Evolutionary conservation across 495 filamentous ascomycete species (phyloP), one percentile per base, ranked within the genome.

Genomic region (Daldinia caldariorum): DNA sequence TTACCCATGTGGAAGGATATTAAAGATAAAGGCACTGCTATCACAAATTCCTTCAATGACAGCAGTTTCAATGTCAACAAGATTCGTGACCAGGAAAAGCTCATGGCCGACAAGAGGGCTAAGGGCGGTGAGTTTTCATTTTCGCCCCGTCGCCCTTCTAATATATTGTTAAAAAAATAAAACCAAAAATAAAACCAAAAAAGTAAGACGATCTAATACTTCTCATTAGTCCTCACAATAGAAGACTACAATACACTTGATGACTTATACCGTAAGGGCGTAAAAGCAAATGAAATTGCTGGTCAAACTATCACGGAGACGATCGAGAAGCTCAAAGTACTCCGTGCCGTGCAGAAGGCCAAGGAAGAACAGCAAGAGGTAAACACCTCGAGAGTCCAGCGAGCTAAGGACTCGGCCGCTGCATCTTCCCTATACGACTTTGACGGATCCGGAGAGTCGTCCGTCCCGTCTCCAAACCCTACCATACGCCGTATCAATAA

Each of bases 381-480:
- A 67, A 81, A 66, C 56, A 78, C 26, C 58, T 79, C 66, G 61
- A 79, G 61, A 54, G 50, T 34, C 43, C 76, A 57, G 76, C 78
- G 56, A 68, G 61, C 45, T 58, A 81, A 60, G 70, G 77, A 63
- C 12, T 65, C 70, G 4, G 70, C 64, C 0, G 69, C 76, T 7
- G 70, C 62, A 61, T 78, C 82, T 34, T 84, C 84, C 58, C 83
- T 90, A 61, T 87, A 88, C 72, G 91, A 93, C 16, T 87, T 89
- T 67, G 90, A 93, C 72, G 87, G 87, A 26, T 84, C 88, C 7
- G 86, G 84, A 16, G 91, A 93, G 69, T 93, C 91, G 0, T 87
- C 89, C 2, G 84, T 85, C n/a, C 87, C 89, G 5, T 91, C 89
- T 10, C 86, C 88, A 14, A 84, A 82, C 13, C 78, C 81, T 14